Conservation (phyloP, 106 monocot genomes). For the Chionographis japonica region DNA sequence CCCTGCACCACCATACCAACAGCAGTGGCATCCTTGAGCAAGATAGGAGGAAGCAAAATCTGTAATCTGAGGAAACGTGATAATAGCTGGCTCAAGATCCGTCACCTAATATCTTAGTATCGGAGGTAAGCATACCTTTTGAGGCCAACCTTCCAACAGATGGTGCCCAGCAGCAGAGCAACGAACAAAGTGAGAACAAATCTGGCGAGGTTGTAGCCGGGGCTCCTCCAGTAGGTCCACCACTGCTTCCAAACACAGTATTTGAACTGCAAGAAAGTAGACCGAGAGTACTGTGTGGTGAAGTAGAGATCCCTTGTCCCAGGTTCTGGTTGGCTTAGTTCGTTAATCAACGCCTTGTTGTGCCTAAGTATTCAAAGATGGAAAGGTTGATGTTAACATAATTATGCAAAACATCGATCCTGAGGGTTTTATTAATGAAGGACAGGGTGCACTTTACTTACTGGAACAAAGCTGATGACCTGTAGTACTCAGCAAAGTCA, state of each 20-base stretch:
- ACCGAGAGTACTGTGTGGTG: constrained; percentile 42
- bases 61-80: too few relatives aligned
- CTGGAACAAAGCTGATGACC: constrained; percentile 32
- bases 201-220: constrained; percentile 65
- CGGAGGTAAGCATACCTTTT: constrained; percentile 32
- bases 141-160: constrained; percentile 64
- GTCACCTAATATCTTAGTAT: background rate
- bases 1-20: constrained; percentile 28
- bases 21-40: too few relatives aligned
- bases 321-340: constrained; percentile 42
- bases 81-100: too few relatives aligned
- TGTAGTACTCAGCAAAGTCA: constrained; percentile 64
- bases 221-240: constrained; percentile 83
- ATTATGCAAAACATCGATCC: too few relatives aligned
- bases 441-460: constrained; percentile 17
- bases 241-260: constrained; percentile 81
- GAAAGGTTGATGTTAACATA: too few relatives aligned
- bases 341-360: constrained; percentile 39
- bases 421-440: background rate
- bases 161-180: constrained; percentile 57
- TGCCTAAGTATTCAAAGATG: constrained; percentile 20
- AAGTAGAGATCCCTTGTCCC: constrained; percentile 57
- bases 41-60: too few relatives aligned
- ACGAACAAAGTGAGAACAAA: constrained; percentile 56
- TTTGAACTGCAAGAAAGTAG: constrained; percentile 39